Evolutionary conservation across 2,329 filamentous ascomycete species (phyloP).

Genomic region (Cadophora sp.): DNA sequence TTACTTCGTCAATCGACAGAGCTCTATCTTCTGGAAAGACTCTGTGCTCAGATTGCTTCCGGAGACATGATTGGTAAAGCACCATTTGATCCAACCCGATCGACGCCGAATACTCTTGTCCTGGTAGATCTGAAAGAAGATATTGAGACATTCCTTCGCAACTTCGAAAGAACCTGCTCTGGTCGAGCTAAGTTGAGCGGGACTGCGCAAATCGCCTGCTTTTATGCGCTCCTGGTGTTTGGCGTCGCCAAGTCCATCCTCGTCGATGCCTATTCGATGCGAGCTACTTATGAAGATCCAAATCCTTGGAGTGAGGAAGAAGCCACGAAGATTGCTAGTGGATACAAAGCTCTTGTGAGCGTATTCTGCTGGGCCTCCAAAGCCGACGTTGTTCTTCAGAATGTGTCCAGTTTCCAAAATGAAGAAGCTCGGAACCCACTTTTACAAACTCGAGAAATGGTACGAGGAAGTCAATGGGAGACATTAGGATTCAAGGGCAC

Average conservation of each 20-base stretch:
- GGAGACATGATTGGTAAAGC: slow-evolving; percentile 27
- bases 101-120: slow-evolving; percentile 35
- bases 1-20: slow-evolving; percentile 38
- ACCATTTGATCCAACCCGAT: slow-evolving; percentile 30
- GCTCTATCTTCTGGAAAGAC: slow-evolving; percentile 35
- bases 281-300: slow-evolving; percentile 27
- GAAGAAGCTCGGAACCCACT: neutral
- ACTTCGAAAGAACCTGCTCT: slow-evolving; percentile 33
- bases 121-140: slow-evolving; percentile 35
- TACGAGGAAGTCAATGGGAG: slow-evolving; percentile 28
- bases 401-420: neutral
- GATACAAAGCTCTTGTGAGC: slow-evolving; percentile 35
- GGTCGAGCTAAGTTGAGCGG: slow-evolving; percentile 34
- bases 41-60: slow-evolving; percentile 34
- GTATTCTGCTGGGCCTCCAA: slow-evolving; percentile 37
- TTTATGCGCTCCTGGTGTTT: slow-evolving; percentile 36
- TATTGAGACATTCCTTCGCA: slow-evolving; percentile 30
- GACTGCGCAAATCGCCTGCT: slow-evolving; percentile 30
- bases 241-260: slow-evolving; percentile 33
- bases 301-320: slow-evolving; percentile 32
- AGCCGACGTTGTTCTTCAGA: slow-evolving; percentile 30
- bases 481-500: slow-evolving; percentile 31
- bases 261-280: slow-evolving; percentile 36
- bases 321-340: slow-evolving; percentile 32
- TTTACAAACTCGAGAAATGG: slow-evolving; percentile 22